Evolutionary conservation across 1,284 basidiomycete genomes (phyloP).

Genomic region (Flammula alnicola): DNA sequence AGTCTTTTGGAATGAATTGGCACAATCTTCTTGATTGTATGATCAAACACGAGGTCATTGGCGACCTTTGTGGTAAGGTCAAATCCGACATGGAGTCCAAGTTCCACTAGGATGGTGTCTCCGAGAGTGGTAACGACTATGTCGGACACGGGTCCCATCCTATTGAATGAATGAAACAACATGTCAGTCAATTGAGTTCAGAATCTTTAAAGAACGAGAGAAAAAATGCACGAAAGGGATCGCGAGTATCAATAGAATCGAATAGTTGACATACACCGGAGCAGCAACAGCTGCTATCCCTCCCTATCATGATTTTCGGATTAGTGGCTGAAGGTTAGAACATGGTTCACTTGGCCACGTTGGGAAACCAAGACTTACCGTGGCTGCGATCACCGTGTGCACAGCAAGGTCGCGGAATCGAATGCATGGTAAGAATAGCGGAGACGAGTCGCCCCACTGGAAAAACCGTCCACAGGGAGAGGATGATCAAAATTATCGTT

Average conservation of each 20-base stretch:
- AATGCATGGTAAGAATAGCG: constrained; percentile 66
- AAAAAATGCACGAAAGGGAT: neutral
- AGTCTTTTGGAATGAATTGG: constrained; percentile 56
- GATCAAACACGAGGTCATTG: constrained; percentile 58
- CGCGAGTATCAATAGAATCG: neutral
- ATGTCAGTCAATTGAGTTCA: neutral
- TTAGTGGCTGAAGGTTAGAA: constrained; percentile 15
- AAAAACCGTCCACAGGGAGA: constrained; percentile 3
- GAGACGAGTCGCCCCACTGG: constrained; percentile 70
- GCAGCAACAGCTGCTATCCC: constrained; percentile 57
- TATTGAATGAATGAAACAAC: constrained; percentile 17
- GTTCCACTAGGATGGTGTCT: constrained; percentile 59
- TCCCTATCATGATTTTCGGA: constrained; percentile 42
- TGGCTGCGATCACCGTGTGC: constrained; percentile 63
- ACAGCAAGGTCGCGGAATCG: constrained; percentile 66
- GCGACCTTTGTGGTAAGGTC: constrained; percentile 52
- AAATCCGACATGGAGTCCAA: constrained; percentile 59
- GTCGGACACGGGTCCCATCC: constrained; percentile 59
- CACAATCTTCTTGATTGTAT: constrained; percentile 51
- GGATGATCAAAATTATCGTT: no score
- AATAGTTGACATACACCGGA: constrained; percentile 34
- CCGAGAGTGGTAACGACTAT: constrained; percentile 54
- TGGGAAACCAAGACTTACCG: constrained; percentile 42
- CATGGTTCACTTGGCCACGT: no score
- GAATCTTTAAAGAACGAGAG: neutral